These are phyloP conservation scores for Lenzites betulinus DNA, from an alignment of 768 basidiomycete genomes.

Conservation along the genomic window DNA sequence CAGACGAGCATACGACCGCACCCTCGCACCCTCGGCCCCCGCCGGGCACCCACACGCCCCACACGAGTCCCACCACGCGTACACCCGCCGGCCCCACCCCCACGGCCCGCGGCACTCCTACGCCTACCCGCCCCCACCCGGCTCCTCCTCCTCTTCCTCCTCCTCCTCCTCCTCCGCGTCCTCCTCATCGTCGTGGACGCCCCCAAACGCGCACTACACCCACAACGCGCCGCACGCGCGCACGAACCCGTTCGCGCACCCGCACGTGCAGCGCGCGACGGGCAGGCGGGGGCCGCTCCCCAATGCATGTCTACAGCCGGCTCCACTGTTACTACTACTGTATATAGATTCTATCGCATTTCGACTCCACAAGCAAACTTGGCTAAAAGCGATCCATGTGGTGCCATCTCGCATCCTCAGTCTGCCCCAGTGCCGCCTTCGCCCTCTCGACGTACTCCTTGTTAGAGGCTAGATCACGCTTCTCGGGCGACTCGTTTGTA, in stretches of 20 bases:
- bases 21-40: constrained; percentile 13
- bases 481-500: too few relatives aligned
- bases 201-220: not conserved
- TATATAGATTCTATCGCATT: too few relatives aligned
- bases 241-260: constrained; percentile 30
- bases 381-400: too few relatives aligned
- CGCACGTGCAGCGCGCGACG: constrained; percentile 31
- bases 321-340: too few relatives aligned
- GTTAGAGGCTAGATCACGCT: too few relatives aligned
- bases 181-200: not conserved
- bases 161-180: too few relatives aligned
- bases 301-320: too few relatives aligned
- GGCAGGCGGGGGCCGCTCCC: constrained; percentile 18
- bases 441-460: too few relatives aligned
- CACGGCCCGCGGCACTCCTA: constrained; percentile 14
- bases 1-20: constrained; percentile 40
- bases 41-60: constrained; percentile 4
- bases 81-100: constrained; percentile 21
- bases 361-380: too few relatives aligned
- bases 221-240: constrained; percentile 12
- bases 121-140: constrained; percentile 14
- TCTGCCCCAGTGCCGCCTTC: too few relatives aligned
- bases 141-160: too few relatives aligned
- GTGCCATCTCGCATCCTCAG: too few relatives aligned
- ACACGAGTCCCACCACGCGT: constrained; percentile 22